Evolutionary conservation across 495 filamentous ascomycete genomes (phyloP).

Genomic region (Talaromyces thailandensis): DNA sequence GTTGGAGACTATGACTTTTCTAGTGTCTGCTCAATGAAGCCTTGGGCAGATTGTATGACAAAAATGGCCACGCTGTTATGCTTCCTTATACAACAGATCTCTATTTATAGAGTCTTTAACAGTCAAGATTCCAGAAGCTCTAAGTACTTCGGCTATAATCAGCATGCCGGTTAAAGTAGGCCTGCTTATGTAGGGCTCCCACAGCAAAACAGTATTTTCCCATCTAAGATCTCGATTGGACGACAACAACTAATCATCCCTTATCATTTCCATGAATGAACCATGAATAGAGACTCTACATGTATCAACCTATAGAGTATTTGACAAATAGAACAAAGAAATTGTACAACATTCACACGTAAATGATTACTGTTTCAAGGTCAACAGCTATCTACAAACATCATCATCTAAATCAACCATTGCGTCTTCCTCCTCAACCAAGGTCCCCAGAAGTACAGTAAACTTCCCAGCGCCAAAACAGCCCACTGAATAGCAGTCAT

Average conservation of each 20-base stretch:
- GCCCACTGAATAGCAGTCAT: constrained; percentile 30
- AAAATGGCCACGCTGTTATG: neutral
- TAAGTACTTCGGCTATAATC: neutral
- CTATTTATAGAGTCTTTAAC: neutral
- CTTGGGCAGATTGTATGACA: neutral
- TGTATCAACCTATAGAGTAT: neutral
- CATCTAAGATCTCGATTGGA: neutral
- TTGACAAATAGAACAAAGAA: neutral
- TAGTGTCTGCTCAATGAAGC: neutral
- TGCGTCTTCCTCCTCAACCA: constrained; percentile 17
- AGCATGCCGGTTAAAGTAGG: neutral
- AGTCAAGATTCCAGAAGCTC: neutral
- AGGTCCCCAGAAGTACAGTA: constrained; percentile 25
- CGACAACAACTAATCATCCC: neutral
- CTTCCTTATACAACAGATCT: neutral
- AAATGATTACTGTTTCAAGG: no score
- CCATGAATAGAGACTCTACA: neutral
- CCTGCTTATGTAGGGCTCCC: neutral
- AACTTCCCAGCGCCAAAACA: constrained; percentile 18
- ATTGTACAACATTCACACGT: neutral
- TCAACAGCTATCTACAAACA: neutral
- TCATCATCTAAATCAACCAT: neutral
- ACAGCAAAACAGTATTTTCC: neutral
- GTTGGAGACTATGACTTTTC: neutral
- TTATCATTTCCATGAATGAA: neutral